Percentiles rank a stretch among this genome's conserved stretches.
phyloP scores from a whole-genome alignment of 2,329 filamentous ascomycete genomes.

The Hypoxylon sp. region DNA sequence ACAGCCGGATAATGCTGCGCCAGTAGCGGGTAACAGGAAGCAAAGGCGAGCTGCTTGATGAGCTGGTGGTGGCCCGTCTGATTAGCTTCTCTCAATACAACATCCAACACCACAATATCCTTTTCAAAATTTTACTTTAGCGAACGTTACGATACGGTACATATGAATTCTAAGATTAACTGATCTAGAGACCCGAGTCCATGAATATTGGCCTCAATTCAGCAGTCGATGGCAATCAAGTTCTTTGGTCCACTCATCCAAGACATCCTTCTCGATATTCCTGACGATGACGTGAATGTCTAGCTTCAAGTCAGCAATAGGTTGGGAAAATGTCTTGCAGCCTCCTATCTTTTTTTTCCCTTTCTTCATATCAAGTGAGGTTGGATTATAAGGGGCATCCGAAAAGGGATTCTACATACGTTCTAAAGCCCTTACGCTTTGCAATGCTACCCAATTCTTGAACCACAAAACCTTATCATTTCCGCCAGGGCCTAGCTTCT shows the following conservation, averaged over 20 bases:
- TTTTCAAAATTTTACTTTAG: conserved; percentile 3
- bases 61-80: too few species aligned
- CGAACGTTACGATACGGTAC: conserved; percentile 7
- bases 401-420: conserved; percentile 52
- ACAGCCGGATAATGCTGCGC: conserved; percentile 50
- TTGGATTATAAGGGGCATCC: neutral
- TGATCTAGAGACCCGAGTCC: neutral
- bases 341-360: too few species aligned
- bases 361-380: too few species aligned
- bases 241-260: conserved; percentile 66
- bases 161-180: neutral
- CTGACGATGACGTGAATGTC: conserved; percentile 82
- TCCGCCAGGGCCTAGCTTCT: conserved; percentile 64
- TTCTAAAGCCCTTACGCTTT: conserved; percentile 88
- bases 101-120: too few species aligned
- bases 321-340: neutral
- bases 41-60: conserved; percentile 65
- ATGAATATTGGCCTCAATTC: conserved; percentile 28
- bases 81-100: too few species aligned
- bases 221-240: conserved; percentile 53
- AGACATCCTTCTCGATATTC: conserved; percentile 62
- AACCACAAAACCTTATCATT: conserved; percentile 79
- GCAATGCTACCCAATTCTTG: conserved; percentile 91
- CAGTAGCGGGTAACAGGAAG: conserved; percentile 62
- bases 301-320: conserved; percentile 26